A percentile compares a stretch with the other conserved stretches of the same genome.
These are phyloP conservation scores for Nephromyces sp. DNA, from an alignment of 169 alveolate species.

Conservation along the genomic window DNA sequence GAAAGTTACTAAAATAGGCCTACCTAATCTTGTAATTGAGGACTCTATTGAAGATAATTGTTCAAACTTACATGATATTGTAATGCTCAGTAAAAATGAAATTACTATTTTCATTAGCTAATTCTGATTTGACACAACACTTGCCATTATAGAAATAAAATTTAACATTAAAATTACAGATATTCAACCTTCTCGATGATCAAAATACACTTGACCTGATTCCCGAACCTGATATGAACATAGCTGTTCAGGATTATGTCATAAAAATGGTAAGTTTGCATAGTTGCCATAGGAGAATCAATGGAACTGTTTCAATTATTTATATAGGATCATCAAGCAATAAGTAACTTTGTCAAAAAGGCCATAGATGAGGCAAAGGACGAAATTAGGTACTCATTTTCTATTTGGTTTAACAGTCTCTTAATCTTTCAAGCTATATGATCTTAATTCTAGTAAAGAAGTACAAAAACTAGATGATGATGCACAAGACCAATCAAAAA, in stretches of 20 bases:
- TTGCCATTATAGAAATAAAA: background rate
- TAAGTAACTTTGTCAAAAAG: background rate
- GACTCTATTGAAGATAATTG: background rate
- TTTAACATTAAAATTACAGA: background rate
- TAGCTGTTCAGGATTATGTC: conserved; percentile 23
- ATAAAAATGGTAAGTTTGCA: conserved; percentile 13
- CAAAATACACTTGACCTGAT: conserved; percentile 5
- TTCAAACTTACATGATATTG: conserved; percentile 19
- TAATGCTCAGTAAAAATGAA: too few species aligned
- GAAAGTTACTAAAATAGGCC: background rate
- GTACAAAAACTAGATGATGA: too few species aligned
- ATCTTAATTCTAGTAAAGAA: too few species aligned
- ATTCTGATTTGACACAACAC: background rate
- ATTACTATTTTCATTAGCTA: background rate
- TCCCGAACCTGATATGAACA: conserved; percentile 26
- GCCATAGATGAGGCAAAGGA: background rate
- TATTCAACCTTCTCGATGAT: conserved; percentile 15
- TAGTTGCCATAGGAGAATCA: background rate
- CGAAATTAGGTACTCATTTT: background rate
- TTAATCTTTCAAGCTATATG: too few species aligned
- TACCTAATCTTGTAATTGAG: conserved; percentile 15
- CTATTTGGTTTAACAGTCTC: too few species aligned
- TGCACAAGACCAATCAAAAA: too few species aligned
- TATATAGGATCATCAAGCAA: background rate
- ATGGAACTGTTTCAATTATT: background rate